These are phyloP conservation scores for Colletotrichum abscissum DNA, from an alignment of 2,329 filamentous ascomycete species.

Conservation along the genomic window DNA sequence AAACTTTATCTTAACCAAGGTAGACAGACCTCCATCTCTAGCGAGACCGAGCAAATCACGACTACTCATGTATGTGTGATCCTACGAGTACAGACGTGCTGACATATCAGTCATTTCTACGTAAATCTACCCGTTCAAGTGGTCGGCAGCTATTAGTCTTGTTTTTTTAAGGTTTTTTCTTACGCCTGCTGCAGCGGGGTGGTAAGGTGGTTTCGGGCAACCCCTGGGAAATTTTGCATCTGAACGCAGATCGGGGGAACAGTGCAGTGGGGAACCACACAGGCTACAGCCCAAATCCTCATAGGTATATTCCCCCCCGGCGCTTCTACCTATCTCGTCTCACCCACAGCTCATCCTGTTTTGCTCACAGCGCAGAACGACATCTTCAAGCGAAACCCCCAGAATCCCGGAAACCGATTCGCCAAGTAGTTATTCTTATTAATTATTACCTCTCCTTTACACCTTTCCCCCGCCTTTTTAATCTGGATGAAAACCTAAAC, in stretches of 20 bases:
- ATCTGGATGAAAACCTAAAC: not conserved
- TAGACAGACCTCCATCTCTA: not conserved
- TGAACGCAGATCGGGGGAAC: not conserved
- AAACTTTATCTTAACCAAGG: too few species aligned
- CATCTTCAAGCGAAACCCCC: not conserved
- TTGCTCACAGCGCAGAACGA: not conserved
- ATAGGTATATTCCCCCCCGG: too few species aligned
- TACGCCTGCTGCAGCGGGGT: not conserved
- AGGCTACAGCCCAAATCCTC: not conserved
- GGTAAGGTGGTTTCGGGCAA: not conserved
- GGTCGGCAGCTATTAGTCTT: not conserved
- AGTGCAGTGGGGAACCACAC: too few species aligned
- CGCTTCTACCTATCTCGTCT: not conserved
- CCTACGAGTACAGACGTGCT: not conserved
- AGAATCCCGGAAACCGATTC: too few species aligned
- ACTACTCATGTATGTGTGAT: too few species aligned
- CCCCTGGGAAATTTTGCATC: not conserved
- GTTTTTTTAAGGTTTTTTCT: not conserved
- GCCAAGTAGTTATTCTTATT: not conserved
- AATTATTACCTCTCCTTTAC: not conserved
- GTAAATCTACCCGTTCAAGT: too few species aligned
- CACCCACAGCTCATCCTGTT: not conserved
- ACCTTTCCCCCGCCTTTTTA: not conserved
- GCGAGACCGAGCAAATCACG: not conserved
- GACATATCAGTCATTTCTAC: not conserved